Evolutionary conservation across 2,329 filamentous ascomycete genomes (phyloP), one percentile per base, ranked within the genome.

Genomic region (Fusarium pininemorale): DNA sequence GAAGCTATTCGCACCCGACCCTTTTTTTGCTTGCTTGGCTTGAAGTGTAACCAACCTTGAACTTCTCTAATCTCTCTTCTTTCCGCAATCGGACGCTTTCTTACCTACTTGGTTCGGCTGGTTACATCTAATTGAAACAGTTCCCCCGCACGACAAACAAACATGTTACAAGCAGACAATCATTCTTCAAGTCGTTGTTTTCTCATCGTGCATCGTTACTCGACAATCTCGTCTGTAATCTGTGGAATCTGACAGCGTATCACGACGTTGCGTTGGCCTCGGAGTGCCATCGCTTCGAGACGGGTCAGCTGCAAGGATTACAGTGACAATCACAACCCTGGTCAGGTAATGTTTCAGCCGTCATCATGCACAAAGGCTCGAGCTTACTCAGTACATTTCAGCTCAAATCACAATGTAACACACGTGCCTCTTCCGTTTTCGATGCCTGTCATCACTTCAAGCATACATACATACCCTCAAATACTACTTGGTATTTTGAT

Each of bases 111-210:
- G 47, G 51, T 41, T 38, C 32, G 47, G 32, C 44, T 70, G 53
- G 67, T 70, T 70, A 70, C 67, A 70, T 70, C 66, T 56, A 35
- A 35, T 35, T 26, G 39, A 69, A 55, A 50, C 57, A 63, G n/a
- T 24, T 60, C 37, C 38, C 63, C 66, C 65, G 62, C 62, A 67
- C 38, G 28, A 22, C 24, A 69, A 57, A 18, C 39, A 35, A 47
- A 54, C 12, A 69, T 70, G 59, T 55, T 53, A 66, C 66, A 48
- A 60, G 35, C 45, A 65, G 50, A 39, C 22, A 30, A 41, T 26
- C 22, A 20, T 16, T 48, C 35, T 35, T 28, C 44, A 24, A 30
- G 32, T 28, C 32, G 41, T 18, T 22, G 4, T 10, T 56, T 64
- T 42, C 20, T 14, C 16, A 37, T 22, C 37, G 54, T 48, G 63